phyloP scores from a whole-genome alignment of 805 yeast species.

The Metschnikowia picachoensis region DNA sequence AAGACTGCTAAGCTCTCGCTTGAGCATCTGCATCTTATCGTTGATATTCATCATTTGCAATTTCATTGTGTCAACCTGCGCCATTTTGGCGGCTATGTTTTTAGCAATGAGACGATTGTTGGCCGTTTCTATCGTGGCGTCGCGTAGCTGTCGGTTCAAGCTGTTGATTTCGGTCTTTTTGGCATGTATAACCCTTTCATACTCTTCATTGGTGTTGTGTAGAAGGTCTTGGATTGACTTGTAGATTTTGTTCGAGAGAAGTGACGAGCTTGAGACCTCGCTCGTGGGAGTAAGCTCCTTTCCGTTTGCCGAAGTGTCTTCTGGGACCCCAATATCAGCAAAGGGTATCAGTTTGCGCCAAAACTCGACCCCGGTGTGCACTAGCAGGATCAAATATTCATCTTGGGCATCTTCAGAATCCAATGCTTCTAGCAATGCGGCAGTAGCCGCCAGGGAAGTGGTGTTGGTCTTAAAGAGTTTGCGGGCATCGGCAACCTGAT shows the following conservation, averaged over 20 bases:
- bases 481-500: slow-evolving; percentile 27
- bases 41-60: slow-evolving; percentile 39
- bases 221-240: slow-evolving; percentile 39
- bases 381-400: slow-evolving; percentile 31
- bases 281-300: slow-evolving; percentile 9
- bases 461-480: slow-evolving; percentile 14
- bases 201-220: slow-evolving; percentile 35
- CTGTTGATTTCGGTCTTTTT: slow-evolving; percentile 34
- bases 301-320: neutral
- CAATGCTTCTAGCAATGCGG: slow-evolving; percentile 11
- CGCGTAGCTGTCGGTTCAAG: slow-evolving; percentile 35
- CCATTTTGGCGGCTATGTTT: slow-evolving; percentile 34
- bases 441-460: slow-evolving; percentile 7
- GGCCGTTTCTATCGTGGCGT: slow-evolving; percentile 40
- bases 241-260: slow-evolving; percentile 31
- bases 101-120: slow-evolving; percentile 37
- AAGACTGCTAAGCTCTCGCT: slow-evolving; percentile 17
- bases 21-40: slow-evolving; percentile 31
- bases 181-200: slow-evolving; percentile 33
- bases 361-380: slow-evolving; percentile 33
- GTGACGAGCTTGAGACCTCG: slow-evolving; percentile 13
- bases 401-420: slow-evolving; percentile 16
- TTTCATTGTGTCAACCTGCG: slow-evolving; percentile 48
- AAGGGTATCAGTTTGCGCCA: slow-evolving; percentile 23
- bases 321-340: slow-evolving; percentile 10